Evolutionary conservation across 371 early-diverging fungal species (phyloP).

Genomic region (Rhizopus arrhizus): DNA sequence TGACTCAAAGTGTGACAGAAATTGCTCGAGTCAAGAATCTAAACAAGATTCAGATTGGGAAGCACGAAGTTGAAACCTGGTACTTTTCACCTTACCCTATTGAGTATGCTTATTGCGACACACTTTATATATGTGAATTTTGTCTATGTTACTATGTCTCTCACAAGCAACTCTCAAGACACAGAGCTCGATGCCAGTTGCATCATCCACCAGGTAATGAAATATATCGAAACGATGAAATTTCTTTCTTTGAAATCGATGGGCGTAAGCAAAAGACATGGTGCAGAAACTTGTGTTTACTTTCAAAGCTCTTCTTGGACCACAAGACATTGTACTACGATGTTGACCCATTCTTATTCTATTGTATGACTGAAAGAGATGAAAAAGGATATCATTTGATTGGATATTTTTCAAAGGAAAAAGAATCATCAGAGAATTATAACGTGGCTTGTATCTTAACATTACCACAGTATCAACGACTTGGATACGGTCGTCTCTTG

Average conservation of each 20-base stretch:
- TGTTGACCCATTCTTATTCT: conserved; percentile 98
- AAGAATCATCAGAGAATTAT: conserved; percentile 93
- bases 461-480: conserved; percentile 98
- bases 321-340: conserved; percentile 99
- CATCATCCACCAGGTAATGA: conserved; percentile 94
- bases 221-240: conserved; percentile 84
- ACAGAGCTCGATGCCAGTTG: conserved; percentile 80
- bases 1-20: conserved; percentile 93
- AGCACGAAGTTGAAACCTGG: conserved; percentile 95
- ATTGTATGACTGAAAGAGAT: conserved; percentile 88
- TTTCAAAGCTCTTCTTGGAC: conserved; percentile 98
- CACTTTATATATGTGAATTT: conserved; percentile 93
- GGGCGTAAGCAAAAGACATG: conserved; percentile 87
- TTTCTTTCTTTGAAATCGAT: conserved; percentile 92
- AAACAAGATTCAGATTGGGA: conserved; percentile 91
- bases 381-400: conserved; percentile 88
- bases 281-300: conserved; percentile 87
- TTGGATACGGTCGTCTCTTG: conserved; percentile 96
- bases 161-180: conserved; percentile 67
- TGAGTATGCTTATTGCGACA: conserved; percentile 72
- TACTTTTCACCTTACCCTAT: conserved; percentile 96
- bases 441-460: conserved; percentile 99
- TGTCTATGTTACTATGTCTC: conserved; percentile 84
- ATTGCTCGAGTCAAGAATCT: conserved; percentile 94
- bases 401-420: conserved; percentile 99